Base-by-base conservation (phyloP, 139 green algal species). In the Volvox reticuliferus region DNA sequence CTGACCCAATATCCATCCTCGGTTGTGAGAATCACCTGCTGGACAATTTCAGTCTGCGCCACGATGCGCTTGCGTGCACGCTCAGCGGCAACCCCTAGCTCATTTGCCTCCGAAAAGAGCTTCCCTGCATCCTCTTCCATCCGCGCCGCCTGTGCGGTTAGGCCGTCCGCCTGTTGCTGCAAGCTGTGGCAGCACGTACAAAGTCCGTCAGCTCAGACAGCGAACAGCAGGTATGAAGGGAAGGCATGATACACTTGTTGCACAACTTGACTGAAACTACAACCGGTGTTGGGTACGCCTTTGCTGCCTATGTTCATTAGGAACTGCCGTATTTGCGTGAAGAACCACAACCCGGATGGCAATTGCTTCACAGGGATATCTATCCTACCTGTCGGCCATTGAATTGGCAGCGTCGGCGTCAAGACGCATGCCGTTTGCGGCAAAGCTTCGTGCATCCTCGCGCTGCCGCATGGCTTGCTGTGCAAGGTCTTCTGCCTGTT, bases 341-440 rank as follows among this genome's bases (percentile, higher is more conserved):
- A 55, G 44, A 55, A 55, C 44, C 44, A 55, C 9, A 55, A 55
- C 5, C 44, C 44, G 44, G 44, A 55, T 55, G 44, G 44, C 44
- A 55, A 55, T 9, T 14, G 9, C 44, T 5, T 55, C 44, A 55
- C 44, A 55, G 44, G 44, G 9, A 55, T 55, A 55, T 9, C 44
- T 55, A 5, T 30, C 69, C n/a, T 67, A 90, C 86, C 50, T 90
- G 86, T 90, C 86, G n/a, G 86, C 86, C 73, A 90, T 75, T 0
- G 86, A 24, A 19, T 36, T 35, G 0, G 50, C 71, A 19, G 86
- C 50, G 0, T 90, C 86, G 0, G 86, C 86, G 30, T 90, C 86
- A 26, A 76, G 73, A 13, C 37, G 71, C 21, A 63, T 50, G 5
- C 73, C 86, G 24, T 12, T 63, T 1, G 55, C 73, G 2, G 86